These are phyloP conservation scores for Sistotremastrum niveocremeum DNA, from an alignment of 768 basidiomycete genomes.

Conservation along the genomic window DNA sequence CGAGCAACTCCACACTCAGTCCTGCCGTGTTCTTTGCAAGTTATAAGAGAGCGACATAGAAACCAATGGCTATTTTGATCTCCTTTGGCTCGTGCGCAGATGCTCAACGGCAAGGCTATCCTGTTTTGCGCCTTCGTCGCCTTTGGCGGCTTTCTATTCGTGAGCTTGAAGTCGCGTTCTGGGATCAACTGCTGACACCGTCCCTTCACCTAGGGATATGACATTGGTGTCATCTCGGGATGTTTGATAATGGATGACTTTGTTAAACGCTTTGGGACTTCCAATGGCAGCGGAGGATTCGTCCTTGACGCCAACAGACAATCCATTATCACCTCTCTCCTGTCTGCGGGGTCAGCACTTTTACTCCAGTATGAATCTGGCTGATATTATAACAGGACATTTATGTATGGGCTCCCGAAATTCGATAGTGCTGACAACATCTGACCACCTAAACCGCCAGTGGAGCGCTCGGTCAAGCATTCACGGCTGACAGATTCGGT, in stretches of 20 bases:
- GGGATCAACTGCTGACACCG: not conserved
- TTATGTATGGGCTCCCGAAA: conserved; percentile 26
- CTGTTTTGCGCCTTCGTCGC: conserved; percentile 58
- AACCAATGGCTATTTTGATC: too few species aligned
- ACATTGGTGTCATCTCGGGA: conserved; percentile 73
- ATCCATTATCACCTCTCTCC: conserved; percentile 64
- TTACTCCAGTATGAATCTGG: not conserved
- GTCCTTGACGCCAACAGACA: conserved; percentile 50
- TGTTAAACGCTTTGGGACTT: conserved; percentile 49
- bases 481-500: conserved; percentile 62
- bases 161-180: not conserved
- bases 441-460: conserved; percentile 14
- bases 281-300: conserved; percentile 30
- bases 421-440: too few species aligned
- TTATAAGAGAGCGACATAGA: too few species aligned
- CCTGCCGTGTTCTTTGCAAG: too few species aligned
- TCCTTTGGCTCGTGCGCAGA: too few species aligned
- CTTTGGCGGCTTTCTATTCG: conserved; percentile 37
- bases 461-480: conserved; percentile 55
- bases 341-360: conserved; percentile 51
- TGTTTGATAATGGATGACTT: conserved; percentile 74
- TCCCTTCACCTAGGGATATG: conserved; percentile 54
- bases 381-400: conserved; percentile 20
- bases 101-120: conserved; percentile 40
- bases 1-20: too few species aligned